Evolutionary conservation across 192 early-diverging fungal genomes (phyloP), one percentile per base, ranked within the genome.

Genomic region (Cetraspora pellucida): DNA sequence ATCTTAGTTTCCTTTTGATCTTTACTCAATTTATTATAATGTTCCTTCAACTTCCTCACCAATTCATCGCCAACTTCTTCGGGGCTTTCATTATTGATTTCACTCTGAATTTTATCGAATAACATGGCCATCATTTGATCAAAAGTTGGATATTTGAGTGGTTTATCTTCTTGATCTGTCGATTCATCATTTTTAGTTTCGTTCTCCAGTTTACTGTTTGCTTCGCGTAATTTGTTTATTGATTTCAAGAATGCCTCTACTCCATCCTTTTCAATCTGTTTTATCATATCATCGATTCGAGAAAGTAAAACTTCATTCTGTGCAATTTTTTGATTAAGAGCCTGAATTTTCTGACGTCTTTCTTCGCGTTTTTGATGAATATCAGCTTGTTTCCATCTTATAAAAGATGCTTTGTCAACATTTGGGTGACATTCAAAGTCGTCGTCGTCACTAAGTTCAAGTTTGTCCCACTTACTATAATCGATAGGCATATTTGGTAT

Each of bases 361-460:
- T 89, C 91, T 19, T 92, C 90, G 27, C 97, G 95, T 76, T 95
- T 88, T 21, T 87, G 87, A 78, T 96, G 96, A 78, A 97, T 92
- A 66, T 94, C 90, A 30, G 92, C 89, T 83, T 97, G 96, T 28
- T 92, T 91, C 93, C 95, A 94, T 61, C 92, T 90, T 73, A 98
- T 90, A 79, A 94, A 90, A 10, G 95, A 95, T 45, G 89, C 89
- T 77, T 95, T 95, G 81, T 98, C 96, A 16, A 98, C 95, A 70
- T 98, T 97, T 44, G 96, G 96, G 84, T 94, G 93, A n/a, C 87
- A 85, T 78, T 98, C 96, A 81, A 98, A 92, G 82, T 98, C 96
- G n/a, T 93, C 93, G 86, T 98, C 96, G 84, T 98, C 96, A 46
- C 93, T 94, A 63, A 98, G 88, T 83, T 98, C 96, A 49, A 98